phyloP scores from a whole-genome alignment of 805 yeast genomes.

The Sugiyamaella lignohabitans region DNA sequence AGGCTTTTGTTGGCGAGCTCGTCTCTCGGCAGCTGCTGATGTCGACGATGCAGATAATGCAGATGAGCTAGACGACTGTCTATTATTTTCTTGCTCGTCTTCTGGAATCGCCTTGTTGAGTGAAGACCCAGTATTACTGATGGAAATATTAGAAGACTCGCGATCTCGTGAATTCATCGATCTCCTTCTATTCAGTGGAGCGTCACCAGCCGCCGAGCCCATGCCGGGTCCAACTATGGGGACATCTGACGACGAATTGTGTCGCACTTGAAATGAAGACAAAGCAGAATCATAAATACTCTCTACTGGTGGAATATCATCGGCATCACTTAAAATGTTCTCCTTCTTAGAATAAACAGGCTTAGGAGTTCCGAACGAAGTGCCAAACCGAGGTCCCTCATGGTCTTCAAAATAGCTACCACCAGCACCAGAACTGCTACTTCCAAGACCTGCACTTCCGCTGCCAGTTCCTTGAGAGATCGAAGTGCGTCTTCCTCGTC shows the following conservation, averaged over 20 bases:
- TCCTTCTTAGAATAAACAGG: constrained; percentile 17
- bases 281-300: constrained; percentile 20
- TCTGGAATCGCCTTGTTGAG: background rate
- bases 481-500: background rate
- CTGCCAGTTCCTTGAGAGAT: constrained; percentile 1
- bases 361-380: constrained; percentile 26
- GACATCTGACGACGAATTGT: constrained; percentile 2
- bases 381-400: constrained; percentile 7
- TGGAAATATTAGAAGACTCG: background rate
- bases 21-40: constrained; percentile 25
- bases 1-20: constrained; percentile 19
- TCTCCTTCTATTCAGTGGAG: background rate
- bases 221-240: background rate
- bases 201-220: background rate
- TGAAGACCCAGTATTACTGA: background rate
- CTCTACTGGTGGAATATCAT: constrained; percentile 9
- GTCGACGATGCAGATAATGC: background rate
- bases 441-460: too few relatives aligned
- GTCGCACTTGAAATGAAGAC: constrained; percentile 11
- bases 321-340: constrained; percentile 1
- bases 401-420: background rate
- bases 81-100: background rate
- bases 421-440: too few relatives aligned
- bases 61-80: background rate
- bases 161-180: background rate